Conservation (phyloP, 805 yeast species). For the Blastobotrys terrestris region DNA sequence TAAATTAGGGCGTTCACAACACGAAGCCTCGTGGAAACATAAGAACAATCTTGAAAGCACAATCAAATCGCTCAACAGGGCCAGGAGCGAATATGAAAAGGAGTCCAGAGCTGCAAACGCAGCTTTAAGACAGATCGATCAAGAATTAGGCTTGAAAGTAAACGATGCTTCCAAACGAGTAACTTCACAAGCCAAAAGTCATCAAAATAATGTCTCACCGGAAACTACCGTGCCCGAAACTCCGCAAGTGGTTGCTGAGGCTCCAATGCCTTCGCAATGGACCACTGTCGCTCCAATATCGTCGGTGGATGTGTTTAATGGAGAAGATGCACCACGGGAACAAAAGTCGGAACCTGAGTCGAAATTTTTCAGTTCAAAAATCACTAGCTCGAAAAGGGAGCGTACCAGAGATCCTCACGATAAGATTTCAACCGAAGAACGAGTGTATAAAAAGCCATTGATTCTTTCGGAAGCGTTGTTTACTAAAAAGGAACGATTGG, state of each 20-base stretch:
- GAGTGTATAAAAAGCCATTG: not conserved
- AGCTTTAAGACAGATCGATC: constrained; percentile 15
- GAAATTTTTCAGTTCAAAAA: not conserved
- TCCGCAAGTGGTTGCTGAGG: not conserved
- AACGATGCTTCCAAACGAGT: too few relatives aligned
- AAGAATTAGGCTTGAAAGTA: constrained; percentile 4
- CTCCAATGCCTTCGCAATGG: not conserved
- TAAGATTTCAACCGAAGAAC: not conserved
- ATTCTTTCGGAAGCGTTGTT: not conserved
- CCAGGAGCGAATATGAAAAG: constrained; percentile 21
- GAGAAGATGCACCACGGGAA: not conserved
- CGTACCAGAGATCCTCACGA: not conserved
- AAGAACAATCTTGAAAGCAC: constrained; percentile 21
- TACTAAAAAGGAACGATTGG: not conserved
- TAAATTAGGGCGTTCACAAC: constrained; percentile 29
- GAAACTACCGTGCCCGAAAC: not conserved
- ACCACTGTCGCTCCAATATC: not conserved
- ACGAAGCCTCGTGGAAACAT: constrained; percentile 33
- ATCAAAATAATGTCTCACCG: not conserved
- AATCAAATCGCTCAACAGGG: constrained; percentile 25
- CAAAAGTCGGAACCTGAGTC: not conserved
- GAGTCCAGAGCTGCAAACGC: constrained; percentile 17
- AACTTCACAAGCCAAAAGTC: too few relatives aligned
- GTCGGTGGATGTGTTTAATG: not conserved
- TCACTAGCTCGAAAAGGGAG: not conserved